Base-by-base conservation (phyloP, 345 rosid species). In the Syzygium aqueum region DNA sequence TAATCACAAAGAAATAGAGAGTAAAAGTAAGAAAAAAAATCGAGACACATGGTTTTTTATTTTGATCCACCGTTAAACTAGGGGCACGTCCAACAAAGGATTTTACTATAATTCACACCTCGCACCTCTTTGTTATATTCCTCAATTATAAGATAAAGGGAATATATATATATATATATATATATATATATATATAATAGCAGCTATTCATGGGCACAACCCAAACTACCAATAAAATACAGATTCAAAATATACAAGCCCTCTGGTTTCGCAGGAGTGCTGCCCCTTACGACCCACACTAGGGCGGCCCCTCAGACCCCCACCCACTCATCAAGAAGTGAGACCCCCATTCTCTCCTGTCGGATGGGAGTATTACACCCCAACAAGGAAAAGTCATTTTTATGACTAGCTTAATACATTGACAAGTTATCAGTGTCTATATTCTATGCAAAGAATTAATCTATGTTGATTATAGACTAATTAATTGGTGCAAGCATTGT, bases 11-110 rank as follows among this genome's bases (percentile, higher is more conserved):
- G 0, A 63, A n/a, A n/a, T 63, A n/a, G 2, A 63, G 19, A 14
- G 10, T 14, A 14, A 63, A n/a, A 0, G 10, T 2, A 0, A 63
- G 10, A 63, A 63, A 28, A 4, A 0, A 63, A 63, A n/a, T n/a
- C 16, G 10, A 63, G 37, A 63, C 21, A 63, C 8, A 63, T 14
- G 4, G 10, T n/a, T 28, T 63, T 63, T 63, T 14, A 14, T 63
- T 0, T 0, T 15, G 0, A 4, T 63, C 14, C 21, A 3, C 19
- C 73, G 0, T 63, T 63, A 63, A 7, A 28, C 4, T 63, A 28
- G 10, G 37, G 10, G 1, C 28, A 14, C 19, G 6, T 63, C 1
- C 0, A n/a, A 0, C 2, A 63, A 1, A 63, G 3, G 30, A 63
- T 63, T 63, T 17, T 4, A 28, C 0, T 63, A 63, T 63, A 28